phyloP scores from a whole-genome alignment of 352 stramenopile genomes.

The Phytophthora litchii region DNA sequence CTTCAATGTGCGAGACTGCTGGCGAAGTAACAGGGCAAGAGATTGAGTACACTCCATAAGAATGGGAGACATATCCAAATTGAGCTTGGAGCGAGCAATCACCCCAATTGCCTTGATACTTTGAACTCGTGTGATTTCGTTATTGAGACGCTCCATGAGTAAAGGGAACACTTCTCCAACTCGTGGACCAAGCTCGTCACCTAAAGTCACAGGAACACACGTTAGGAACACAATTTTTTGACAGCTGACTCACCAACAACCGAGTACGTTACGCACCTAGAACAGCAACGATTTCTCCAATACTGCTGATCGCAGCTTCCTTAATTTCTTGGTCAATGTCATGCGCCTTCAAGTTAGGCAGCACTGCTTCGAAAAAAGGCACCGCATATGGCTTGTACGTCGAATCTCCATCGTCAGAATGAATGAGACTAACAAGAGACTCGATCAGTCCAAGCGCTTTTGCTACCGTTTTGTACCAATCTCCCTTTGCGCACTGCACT shows the following conservation, averaged over 20 bases:
- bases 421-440: conserved; percentile 88
- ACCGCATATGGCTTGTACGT: conserved; percentile 67
- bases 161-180: conserved; percentile 90
- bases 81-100: conserved; percentile 87
- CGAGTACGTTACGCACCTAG: conserved; percentile 44
- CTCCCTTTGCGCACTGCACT: conserved; percentile 90
- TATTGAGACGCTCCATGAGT: conserved; percentile 96
- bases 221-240: conserved; percentile 13
- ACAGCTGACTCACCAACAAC: conserved; percentile 6
- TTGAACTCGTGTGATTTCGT: conserved; percentile 97
- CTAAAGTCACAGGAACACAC: conserved; percentile 27
- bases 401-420: conserved; percentile 39
- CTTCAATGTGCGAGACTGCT: conserved; percentile 95
- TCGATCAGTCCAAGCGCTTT: conserved; percentile 95
- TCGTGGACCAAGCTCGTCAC: conserved; percentile 82
- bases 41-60: conserved; percentile 87
- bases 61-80: conserved; percentile 92
- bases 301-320: conserved; percentile 93
- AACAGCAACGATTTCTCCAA: conserved; percentile 88
- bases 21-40: conserved; percentile 93
- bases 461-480: conserved; percentile 99
- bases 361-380: conserved; percentile 91
- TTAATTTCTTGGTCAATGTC: conserved; percentile 99
- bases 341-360: conserved; percentile 94
- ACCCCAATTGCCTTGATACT: conserved; percentile 95